Evolutionary conservation across 805 yeast species (phyloP).

Genomic region (Lipomyces orientalis): DNA sequence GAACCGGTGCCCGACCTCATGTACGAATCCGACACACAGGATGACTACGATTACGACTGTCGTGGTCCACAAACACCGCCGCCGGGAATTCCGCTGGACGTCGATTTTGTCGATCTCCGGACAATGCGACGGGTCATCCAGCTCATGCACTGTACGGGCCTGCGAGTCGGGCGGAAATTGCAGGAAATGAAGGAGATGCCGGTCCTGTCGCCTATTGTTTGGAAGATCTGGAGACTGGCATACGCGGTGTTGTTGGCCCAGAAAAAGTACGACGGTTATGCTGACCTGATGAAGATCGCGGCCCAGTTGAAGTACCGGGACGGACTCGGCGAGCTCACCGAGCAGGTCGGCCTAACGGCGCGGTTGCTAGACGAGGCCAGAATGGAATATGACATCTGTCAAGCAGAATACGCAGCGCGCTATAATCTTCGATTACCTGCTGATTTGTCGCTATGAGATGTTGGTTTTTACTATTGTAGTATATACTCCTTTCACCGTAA

Average conservation of each 20-base stretch:
- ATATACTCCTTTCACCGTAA: conserved; percentile 10
- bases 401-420: background rate
- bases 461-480: background rate
- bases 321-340: background rate
- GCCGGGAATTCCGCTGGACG: background rate
- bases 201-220: background rate
- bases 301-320: background rate
- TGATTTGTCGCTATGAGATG: background rate
- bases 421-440: background rate
- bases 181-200: conserved; percentile 2
- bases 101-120: background rate
- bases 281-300: background rate
- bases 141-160: background rate
- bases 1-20: background rate
- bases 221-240: background rate
- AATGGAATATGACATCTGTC: background rate
- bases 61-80: background rate
- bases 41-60: background rate
- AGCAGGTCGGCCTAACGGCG: background rate
- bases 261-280: background rate
- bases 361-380: background rate
- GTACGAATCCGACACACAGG: background rate
- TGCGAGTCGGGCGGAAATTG: background rate
- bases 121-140: background rate
- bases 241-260: background rate